phyloP scores from a whole-genome alignment of 2,329 filamentous ascomycete species.

The Hansfordia pulvinata region DNA sequence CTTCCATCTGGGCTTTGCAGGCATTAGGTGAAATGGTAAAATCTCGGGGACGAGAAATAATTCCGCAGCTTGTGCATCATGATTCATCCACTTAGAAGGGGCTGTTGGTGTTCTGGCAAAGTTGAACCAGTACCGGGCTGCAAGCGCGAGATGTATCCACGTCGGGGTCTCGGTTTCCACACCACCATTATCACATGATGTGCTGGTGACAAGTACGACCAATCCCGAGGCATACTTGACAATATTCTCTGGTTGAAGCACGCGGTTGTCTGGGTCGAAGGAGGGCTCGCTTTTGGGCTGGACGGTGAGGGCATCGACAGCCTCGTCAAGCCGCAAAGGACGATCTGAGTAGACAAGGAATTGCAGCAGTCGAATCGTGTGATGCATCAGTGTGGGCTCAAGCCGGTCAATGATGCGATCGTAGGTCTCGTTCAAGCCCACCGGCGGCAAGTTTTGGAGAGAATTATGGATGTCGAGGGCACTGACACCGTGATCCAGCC shows the following conservation, averaged over 20 bases:
- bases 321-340: constrained; percentile 13
- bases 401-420: constrained; percentile 1
- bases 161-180: too few relatives aligned
- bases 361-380: neutral
- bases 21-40: too few relatives aligned
- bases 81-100: too few relatives aligned
- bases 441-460: too few relatives aligned
- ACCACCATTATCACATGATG: too few relatives aligned
- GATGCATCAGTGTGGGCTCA: neutral
- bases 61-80: too few relatives aligned
- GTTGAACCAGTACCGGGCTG: too few relatives aligned
- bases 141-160: too few relatives aligned
- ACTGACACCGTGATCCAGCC: constrained; percentile 4
- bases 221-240: constrained; percentile 12
- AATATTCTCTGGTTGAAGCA: constrained; percentile 12
- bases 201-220: constrained; percentile 7
- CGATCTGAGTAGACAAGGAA: constrained; percentile 8
- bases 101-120: too few relatives aligned
- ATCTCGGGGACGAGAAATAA: too few relatives aligned
- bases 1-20: too few relatives aligned
- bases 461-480: neutral
- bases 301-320: constrained; percentile 15
- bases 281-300: constrained; percentile 5
- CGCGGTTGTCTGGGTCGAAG: constrained; percentile 12
- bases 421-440: constrained; percentile 5